A percentile compares a stretch with the other conserved stretches of the same genome.
phyloP scores from a whole-genome alignment of 1,284 basidiomycete species.

The Rhodofomes roseus region DNA sequence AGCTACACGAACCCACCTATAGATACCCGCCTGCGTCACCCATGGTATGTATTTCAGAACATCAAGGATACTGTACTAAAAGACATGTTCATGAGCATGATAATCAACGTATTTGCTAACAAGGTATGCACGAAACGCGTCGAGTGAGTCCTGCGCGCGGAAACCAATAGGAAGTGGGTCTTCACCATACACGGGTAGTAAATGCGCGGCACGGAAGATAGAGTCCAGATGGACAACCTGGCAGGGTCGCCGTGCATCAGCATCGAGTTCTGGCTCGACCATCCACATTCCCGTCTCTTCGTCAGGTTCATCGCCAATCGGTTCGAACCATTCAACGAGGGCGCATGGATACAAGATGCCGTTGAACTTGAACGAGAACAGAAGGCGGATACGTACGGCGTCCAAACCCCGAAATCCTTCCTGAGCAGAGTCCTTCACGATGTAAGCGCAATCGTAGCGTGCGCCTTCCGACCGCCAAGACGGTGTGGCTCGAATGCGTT shows the following conservation, averaged over 20 bases:
- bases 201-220: slow-evolving; percentile 13
- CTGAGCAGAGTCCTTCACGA: not conserved
- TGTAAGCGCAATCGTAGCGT: slow-evolving; percentile 10
- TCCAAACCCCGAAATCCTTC: not conserved
- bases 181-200: slow-evolving; percentile 8
- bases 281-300: slow-evolving; percentile 18
- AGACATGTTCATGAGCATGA: slow-evolving; percentile 1
- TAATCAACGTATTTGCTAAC: slow-evolving; percentile 13
- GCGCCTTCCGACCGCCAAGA: slow-evolving; percentile 12
- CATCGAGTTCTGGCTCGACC: slow-evolving; percentile 14
- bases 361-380: slow-evolving; percentile 7
- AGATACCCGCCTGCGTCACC: no score
- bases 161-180: slow-evolving; percentile 3
- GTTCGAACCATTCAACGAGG: slow-evolving; percentile 17
- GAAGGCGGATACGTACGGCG: slow-evolving; percentile 1
- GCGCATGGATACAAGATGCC: slow-evolving; percentile 14
- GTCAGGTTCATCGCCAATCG: slow-evolving; percentile 9
- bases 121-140: slow-evolving; percentile 7
- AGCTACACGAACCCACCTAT: no score
- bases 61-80: no score
- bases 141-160: not conserved
- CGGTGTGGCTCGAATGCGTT: slow-evolving; percentile 14
- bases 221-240: slow-evolving; percentile 11
- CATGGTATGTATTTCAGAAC: no score
- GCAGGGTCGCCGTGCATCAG: not conserved